Percentiles rank a stretch among this genome's conserved stretches.
Conservation (phyloP, 169 alveolate genomes). For the Cryptosporidium bovis region DNA sequence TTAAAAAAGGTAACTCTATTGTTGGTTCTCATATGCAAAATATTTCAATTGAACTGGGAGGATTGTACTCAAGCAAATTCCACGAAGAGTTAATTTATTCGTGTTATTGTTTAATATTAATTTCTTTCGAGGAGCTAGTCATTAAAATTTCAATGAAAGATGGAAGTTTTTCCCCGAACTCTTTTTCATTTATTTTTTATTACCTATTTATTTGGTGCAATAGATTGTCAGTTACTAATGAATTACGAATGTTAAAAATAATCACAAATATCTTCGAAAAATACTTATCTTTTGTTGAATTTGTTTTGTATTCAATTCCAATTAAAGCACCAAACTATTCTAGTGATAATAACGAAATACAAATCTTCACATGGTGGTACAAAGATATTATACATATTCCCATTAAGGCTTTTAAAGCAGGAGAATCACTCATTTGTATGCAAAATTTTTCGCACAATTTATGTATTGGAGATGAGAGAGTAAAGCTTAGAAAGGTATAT, state of each 20-base stretch:
- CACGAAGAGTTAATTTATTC: slow-evolving; percentile 38
- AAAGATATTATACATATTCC: slow-evolving; percentile 12
- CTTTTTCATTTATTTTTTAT: slow-evolving; percentile 10
- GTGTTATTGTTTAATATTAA: slow-evolving; percentile 1
- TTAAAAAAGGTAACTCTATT: background rate
- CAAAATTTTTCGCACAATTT: background rate
- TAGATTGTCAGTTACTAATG: slow-evolving; percentile 3
- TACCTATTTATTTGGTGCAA: slow-evolving; percentile 59
- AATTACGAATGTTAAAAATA: background rate
- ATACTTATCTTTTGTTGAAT: slow-evolving; percentile 11
- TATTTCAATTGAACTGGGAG: slow-evolving; percentile 32
- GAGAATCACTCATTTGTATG: background rate
- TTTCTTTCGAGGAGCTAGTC: background rate
- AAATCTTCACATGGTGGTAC: slow-evolving; percentile 59
- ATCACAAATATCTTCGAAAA: slow-evolving; percentile 7
- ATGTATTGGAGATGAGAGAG: background rate
- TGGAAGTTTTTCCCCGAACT: background rate
- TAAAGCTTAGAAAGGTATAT: slow-evolving; percentile 9
- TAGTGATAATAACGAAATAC: background rate
- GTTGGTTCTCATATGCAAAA: slow-evolving; percentile 31
- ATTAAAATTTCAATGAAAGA: background rate
- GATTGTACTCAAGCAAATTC: slow-evolving; percentile 9
- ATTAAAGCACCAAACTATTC: slow-evolving; percentile 9
- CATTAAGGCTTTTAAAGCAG: slow-evolving; percentile 22
- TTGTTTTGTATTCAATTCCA: slow-evolving; percentile 28